Conservation (phyloP, 768 basidiomycete genomes). For the Leucogyrophana mollusca region DNA sequence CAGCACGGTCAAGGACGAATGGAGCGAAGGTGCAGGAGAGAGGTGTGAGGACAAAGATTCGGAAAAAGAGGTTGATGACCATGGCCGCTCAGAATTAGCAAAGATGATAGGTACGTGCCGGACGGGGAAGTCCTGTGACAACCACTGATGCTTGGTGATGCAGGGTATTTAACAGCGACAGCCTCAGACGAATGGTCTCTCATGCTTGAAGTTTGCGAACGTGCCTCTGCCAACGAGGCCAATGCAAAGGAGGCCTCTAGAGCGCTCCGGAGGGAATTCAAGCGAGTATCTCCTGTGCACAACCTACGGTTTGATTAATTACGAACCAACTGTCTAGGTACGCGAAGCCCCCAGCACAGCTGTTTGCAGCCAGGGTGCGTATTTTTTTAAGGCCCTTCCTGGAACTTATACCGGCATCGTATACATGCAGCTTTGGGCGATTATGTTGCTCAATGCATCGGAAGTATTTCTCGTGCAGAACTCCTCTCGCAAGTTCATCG, state of each 20-base stretch:
- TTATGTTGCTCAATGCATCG: conserved; percentile 82
- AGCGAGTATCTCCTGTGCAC: conserved; percentile 44
- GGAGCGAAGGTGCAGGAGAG: conserved; percentile 30
- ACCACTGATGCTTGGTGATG: conserved; percentile 2
- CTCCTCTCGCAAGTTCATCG: conserved; percentile 73
- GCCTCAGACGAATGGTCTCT: conserved; percentile 81
- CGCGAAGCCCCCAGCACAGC: conserved; percentile 71
- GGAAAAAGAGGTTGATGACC: conserved; percentile 41
- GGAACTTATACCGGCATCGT: too few species aligned
- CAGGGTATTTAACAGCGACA: conserved; percentile 75
- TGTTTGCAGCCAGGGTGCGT: conserved; percentile 72
- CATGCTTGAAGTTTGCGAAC: conserved; percentile 83
- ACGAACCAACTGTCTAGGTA: conserved; percentile 48
- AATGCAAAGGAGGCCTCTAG: conserved; percentile 84
- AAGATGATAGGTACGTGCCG: conserved; percentile 64
- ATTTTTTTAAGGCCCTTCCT: too few species aligned
- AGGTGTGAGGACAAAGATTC: conserved; percentile 25
- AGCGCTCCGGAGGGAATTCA: conserved; percentile 83
- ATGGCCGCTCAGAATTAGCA: conserved; percentile 52
- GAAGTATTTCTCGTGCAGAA: conserved; percentile 70
- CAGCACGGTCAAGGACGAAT: conserved; percentile 25
- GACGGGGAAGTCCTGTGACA: background rate
- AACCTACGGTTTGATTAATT: conserved; percentile 3
- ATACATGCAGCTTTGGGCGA: conserved; percentile 87
- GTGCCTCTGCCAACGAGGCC: conserved; percentile 67